These are phyloP conservation scores for Penicillium parvum DNA, from an alignment of 495 filamentous ascomycete genomes.

Conservation along the genomic window DNA sequence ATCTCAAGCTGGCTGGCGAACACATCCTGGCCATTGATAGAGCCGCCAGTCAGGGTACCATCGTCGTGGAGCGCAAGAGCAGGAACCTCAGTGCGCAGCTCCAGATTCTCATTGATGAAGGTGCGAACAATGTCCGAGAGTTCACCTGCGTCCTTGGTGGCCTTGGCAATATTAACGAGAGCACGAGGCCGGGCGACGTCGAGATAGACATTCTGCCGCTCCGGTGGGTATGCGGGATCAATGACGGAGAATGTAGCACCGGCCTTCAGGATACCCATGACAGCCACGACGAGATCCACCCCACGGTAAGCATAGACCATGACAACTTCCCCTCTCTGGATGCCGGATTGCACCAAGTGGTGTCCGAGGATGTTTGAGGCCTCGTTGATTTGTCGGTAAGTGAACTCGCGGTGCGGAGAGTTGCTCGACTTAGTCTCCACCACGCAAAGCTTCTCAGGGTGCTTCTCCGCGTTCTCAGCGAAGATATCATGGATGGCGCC, in stretches of 20 bases:
- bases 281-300: conserved; percentile 46
- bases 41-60: conserved; percentile 69
- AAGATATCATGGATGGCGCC: conserved; percentile 83
- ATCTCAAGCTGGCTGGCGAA: conserved; percentile 50
- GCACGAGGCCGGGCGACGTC: conserved; percentile 81
- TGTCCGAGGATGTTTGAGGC: conserved; percentile 77
- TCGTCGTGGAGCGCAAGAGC: conserved; percentile 68
- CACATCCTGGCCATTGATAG: conserved; percentile 60
- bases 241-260: conserved; percentile 59
- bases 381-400: conserved; percentile 84
- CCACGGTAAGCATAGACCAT: conserved; percentile 87
- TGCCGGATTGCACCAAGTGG: conserved; percentile 67
- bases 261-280: conserved; percentile 54
- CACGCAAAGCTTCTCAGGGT: conserved; percentile 78
- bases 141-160: conserved; percentile 68
- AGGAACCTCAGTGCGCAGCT: conserved; percentile 72
- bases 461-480: conserved; percentile 60
- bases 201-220: conserved; percentile 84
- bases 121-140: conserved; percentile 63
- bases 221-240: conserved; percentile 84
- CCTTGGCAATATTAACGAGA: conserved; percentile 75
- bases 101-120: conserved; percentile 70
- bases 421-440: conserved; percentile 69
- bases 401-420: conserved; percentile 64
- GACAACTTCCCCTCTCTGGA: conserved; percentile 79